Evolutionary conservation across 2,329 filamentous ascomycete genomes (phyloP), one percentile per base, ranked within the genome.

Genomic region (Cordyceps javanica): DNA sequence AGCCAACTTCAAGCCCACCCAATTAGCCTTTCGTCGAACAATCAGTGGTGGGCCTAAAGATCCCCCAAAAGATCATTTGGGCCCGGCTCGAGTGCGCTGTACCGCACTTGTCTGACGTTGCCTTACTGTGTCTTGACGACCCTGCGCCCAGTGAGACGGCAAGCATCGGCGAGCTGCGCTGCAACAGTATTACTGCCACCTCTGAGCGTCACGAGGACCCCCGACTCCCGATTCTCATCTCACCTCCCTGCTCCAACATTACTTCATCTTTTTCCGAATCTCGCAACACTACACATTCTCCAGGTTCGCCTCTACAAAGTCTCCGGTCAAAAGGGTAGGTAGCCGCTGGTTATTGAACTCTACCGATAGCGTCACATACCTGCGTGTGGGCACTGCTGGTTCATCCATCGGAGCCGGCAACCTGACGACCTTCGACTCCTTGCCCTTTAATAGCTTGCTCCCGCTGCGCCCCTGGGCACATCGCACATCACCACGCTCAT

Each of bases 181-280:
- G 45, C 34, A 25, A 25, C 36, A 56, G 34, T 19, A 46, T 36
- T 46, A 38, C n/a, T n/a, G n/a, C 32, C 16, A 55, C 26, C 10
- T 28, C 32, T 1, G 23, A 41, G 16, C 44, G 44, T 56, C 44
- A 56, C 45, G 34, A 34, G 54, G 52, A 9, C 54, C 52, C 45
- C 44, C 45, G 55, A 50, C 45, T 41, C 36, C 55, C 38, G 36
- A 30, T 51, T 44, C 55, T 57, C 45, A 57, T 25, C 55, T 57
- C 28, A 44, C 55, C 45, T 50, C 45, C 39, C 55, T 42, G 14
- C 26, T 28, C 36, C 4, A 50, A 25, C 13, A 28, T 19, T n/a
- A 14, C 26, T 41, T 25, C 45, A n/a, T 32, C 42, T n/a, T 38
- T 30, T 56, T n/a, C 21, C 16, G 30, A 28, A 28, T 30, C 16